Percentiles rank a stretch among this genome's conserved stretches.
Evolutionary conservation across 1,139 yeast species (phyloP).

Genomic region (Suhomyces bokatorum): DNA sequence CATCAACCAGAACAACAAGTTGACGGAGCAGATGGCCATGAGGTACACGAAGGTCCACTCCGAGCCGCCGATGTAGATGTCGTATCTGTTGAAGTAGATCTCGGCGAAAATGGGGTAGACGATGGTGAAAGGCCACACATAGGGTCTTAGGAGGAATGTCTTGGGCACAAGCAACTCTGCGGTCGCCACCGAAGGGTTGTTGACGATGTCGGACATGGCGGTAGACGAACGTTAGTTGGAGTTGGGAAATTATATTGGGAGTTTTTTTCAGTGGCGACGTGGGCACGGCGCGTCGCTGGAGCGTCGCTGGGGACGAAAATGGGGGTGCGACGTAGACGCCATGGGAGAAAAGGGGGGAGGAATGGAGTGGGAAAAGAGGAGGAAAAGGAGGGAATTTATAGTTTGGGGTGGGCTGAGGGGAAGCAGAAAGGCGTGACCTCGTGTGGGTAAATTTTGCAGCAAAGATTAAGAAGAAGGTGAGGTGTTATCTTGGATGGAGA

Average conservation of each 20-base stretch:
- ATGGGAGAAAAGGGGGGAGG: background rate
- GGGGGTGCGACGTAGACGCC: no score
- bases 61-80: constrained; percentile 73
- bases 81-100: constrained; percentile 70
- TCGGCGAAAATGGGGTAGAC: constrained; percentile 76
- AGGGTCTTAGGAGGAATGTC: constrained; percentile 63
- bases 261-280: constrained; percentile 9
- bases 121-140: constrained; percentile 80
- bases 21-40: constrained; percentile 70
- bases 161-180: constrained; percentile 77
- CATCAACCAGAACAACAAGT: constrained; percentile 78
- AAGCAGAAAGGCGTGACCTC: background rate
- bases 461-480: no score
- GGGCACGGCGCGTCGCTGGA: background rate
- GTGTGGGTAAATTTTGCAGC: background rate
- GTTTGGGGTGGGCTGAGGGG: background rate
- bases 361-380: background rate
- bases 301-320: background rate
- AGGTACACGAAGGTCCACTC: constrained; percentile 89
- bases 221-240: constrained; percentile 1
- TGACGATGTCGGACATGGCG: constrained; percentile 44
- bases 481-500: no score
- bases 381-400: background rate
- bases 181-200: constrained; percentile 58
- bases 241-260: background rate